These are phyloP conservation scores for Suhomyces wounanorum DNA, from an alignment of 1,139 yeast genomes.

Conservation along the genomic window DNA sequence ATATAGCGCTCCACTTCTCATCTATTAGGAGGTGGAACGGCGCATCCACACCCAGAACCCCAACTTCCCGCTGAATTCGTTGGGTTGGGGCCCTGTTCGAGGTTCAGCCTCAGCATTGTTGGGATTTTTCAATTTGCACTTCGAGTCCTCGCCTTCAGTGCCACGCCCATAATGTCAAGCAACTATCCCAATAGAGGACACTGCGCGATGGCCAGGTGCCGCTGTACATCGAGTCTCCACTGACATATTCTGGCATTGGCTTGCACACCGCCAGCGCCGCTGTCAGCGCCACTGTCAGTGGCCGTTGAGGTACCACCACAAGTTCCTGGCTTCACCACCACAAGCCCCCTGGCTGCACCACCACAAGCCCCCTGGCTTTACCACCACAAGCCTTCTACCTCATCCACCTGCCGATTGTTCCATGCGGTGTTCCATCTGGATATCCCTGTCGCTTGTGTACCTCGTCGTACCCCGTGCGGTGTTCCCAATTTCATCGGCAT, in stretches of 20 bases:
- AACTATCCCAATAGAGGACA: background rate
- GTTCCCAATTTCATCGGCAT: background rate
- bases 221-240: slow-evolving; percentile 3
- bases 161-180: background rate
- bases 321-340: background rate
- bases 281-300: too few relatives aligned
- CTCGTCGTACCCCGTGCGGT: background rate
- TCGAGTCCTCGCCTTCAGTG: background rate
- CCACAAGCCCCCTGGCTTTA: too few relatives aligned
- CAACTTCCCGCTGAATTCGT: too few relatives aligned
- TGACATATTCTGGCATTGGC: background rate
- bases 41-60: background rate
- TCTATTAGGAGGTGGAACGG: background rate
- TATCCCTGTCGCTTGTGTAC: background rate
- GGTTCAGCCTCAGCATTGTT: background rate
- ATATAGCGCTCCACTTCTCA: background rate
- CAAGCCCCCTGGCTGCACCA: background rate
- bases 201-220: background rate
- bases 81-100: background rate
- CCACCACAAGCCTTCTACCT: background rate
- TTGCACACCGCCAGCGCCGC: too few relatives aligned
- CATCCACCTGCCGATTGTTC: background rate
- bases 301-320: too few relatives aligned
- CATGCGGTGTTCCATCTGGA: background rate
- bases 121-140: background rate